phyloP scores from a whole-genome alignment of 208 protist genomes.

The Endotrypanum monterogeii region DNA sequence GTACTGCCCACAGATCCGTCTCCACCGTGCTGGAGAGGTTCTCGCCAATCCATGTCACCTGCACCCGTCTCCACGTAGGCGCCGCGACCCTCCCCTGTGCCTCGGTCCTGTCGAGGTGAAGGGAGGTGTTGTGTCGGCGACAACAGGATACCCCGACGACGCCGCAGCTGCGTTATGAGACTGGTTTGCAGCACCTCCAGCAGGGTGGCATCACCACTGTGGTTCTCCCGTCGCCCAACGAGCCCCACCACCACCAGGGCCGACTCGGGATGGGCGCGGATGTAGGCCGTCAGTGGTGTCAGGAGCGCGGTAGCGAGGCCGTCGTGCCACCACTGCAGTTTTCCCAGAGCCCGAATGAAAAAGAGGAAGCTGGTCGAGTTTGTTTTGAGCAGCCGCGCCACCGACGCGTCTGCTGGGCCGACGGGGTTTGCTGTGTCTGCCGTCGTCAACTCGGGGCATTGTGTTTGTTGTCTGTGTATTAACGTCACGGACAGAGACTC shows the following conservation, averaged over 20 bases:
- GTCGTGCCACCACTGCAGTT: constrained; percentile 50
- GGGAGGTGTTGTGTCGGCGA: neutral
- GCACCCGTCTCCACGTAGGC: neutral
- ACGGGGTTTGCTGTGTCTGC: neutral
- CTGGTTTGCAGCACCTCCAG: constrained; percentile 45
- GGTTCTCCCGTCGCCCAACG: constrained; percentile 59
- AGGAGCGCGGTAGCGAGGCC: constrained; percentile 41
- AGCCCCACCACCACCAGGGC: constrained; percentile 52
- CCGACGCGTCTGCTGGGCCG: constrained; percentile 17
- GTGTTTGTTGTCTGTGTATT: neutral
- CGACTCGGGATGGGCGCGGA: constrained; percentile 50
- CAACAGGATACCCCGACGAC: constrained; percentile 8
- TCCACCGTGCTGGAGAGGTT: neutral
- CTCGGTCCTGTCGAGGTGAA: neutral
- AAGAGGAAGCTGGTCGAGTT: constrained; percentile 56
- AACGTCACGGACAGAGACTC: constrained; percentile 33
- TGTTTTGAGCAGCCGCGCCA: constrained; percentile 25
- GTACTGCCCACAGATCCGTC: neutral
- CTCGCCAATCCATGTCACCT: neutral
- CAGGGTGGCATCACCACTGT: constrained; percentile 31
- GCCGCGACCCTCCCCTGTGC: neutral
- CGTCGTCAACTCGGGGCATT: neutral
- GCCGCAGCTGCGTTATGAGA: constrained; percentile 44
- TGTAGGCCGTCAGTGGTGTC: constrained; percentile 40
- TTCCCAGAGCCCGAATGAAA: constrained; percentile 60